Percentiles rank a stretch among this genome's conserved stretches.
These are phyloP conservation scores for Beauveria asiatica DNA, from an alignment of 2,329 filamentous ascomycete genomes.

Conservation along the genomic window DNA sequence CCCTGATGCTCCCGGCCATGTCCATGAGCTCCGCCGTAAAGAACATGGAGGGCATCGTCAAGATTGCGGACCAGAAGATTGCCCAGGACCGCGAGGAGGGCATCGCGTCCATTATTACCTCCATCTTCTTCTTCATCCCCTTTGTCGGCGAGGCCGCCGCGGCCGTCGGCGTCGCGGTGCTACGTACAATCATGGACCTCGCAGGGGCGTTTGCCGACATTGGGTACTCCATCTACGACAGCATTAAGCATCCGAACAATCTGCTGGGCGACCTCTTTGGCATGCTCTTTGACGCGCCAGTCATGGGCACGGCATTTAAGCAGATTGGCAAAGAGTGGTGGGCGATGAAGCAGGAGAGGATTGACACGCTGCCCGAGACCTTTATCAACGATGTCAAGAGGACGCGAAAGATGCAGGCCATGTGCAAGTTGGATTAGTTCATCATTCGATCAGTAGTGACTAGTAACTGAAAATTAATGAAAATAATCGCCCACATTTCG, in stretches of 20 bases:
- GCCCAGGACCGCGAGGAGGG: slow-evolving; percentile 35
- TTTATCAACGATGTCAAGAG: background rate
- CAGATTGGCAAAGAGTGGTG: background rate
- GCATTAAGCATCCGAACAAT: background rate
- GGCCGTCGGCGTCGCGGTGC: background rate
- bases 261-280: background rate
- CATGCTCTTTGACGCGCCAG: background rate
- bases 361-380: background rate
- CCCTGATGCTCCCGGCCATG: slow-evolving; percentile 1
- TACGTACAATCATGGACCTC: slow-evolving; percentile 5
- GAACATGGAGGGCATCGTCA: slow-evolving; percentile 6
- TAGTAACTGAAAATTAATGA: too few species aligned
- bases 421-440: background rate
- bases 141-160: slow-evolving; percentile 2
- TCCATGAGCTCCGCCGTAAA: slow-evolving; percentile 2
- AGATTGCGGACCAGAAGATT: slow-evolving; percentile 44
- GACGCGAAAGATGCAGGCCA: background rate
- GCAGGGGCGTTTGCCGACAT: slow-evolving; percentile 3
- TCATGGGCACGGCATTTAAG: background rate
- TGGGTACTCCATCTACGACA: slow-evolving; percentile 9
- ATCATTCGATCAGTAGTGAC: too few species aligned
- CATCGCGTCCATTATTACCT: slow-evolving; percentile 1
- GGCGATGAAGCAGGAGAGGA: background rate
- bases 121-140: slow-evolving; percentile 9
- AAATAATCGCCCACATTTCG: too few species aligned